A percentile compares a stretch with the other conserved stretches of the same genome.
These are phyloP conservation scores for Agaricus blazei DNA, from an alignment of 768 basidiomycete genomes.

Conservation along the genomic window DNA sequence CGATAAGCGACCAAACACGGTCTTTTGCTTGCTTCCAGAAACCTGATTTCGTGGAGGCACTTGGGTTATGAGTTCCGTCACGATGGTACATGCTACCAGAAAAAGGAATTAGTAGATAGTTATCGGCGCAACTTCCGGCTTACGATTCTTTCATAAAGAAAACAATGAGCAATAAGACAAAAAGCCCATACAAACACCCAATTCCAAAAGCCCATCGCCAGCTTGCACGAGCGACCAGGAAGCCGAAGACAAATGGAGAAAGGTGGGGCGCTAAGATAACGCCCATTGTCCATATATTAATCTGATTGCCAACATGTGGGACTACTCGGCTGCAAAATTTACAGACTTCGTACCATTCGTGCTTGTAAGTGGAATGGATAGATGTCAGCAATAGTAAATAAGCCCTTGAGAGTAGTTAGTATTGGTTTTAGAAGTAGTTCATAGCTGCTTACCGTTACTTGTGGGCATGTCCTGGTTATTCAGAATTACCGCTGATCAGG, in stretches of 20 bases:
- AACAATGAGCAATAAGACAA: constrained; percentile 54
- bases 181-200: constrained; percentile 52
- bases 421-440: too few species aligned
- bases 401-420: constrained; percentile 29
- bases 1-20: constrained; percentile 56
- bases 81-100: constrained; percentile 55
- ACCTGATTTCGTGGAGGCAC: constrained; percentile 33
- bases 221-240: constrained; percentile 53
- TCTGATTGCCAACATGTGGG: constrained; percentile 24
- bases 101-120: background rate
- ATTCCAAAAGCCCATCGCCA: constrained; percentile 69
- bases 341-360: constrained; percentile 40
- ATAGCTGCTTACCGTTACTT: constrained; percentile 41
- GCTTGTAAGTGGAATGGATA: constrained; percentile 70
- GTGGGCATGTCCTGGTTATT: constrained; percentile 44
- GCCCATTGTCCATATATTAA: constrained; percentile 71
- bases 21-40: constrained; percentile 35
- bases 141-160: constrained; percentile 68
- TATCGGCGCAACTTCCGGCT: constrained; percentile 13
- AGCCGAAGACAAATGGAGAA: constrained; percentile 65
- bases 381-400: constrained; percentile 56
- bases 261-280: constrained; percentile 65
- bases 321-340: background rate
- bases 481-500: background rate
- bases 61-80: constrained; percentile 13